phyloP scores from a whole-genome alignment of 768 basidiomycete species.

The Infundibulicybe gibba region DNA sequence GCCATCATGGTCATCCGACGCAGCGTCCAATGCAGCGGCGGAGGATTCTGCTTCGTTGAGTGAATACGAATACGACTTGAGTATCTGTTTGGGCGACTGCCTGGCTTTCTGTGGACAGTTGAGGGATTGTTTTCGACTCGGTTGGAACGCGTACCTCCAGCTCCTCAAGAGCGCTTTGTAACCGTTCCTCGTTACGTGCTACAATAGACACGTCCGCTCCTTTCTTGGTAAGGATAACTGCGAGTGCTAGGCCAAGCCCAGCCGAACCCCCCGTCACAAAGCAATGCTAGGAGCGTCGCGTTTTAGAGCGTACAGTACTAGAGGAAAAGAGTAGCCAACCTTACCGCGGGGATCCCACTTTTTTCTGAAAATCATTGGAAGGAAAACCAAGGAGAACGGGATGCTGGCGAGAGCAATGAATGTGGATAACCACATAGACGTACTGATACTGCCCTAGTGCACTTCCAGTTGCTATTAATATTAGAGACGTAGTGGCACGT shows the following conservation, averaged over 20 bases:
- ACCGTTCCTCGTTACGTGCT: conserved; percentile 64
- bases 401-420: conserved; percentile 2
- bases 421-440: background rate
- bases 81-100: conserved; percentile 52
- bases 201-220: conserved; percentile 89
- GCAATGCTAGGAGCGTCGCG: conserved; percentile 53
- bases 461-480: background rate
- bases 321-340: conserved; percentile 15
- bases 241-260: conserved; percentile 81
- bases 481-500: too few relatives aligned
- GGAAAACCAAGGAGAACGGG: conserved; percentile 1
- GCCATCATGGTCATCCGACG: conserved; percentile 49
- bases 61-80: conserved; percentile 66
- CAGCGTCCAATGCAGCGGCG: conserved; percentile 57
- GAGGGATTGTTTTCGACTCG: conserved; percentile 8
- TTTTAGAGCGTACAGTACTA: background rate
- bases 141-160: conserved; percentile 53
- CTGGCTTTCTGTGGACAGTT: conserved; percentile 42
- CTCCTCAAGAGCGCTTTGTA: conserved; percentile 57
- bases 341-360: conserved; percentile 43
- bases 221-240: conserved; percentile 57
- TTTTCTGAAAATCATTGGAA: conserved; percentile 20
- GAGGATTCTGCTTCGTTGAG: conserved; percentile 52
- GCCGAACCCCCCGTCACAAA: conserved; percentile 85
- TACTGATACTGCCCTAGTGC: background rate